A percentile compares a stretch with the other conserved stretches of the same genome.
Evolutionary conservation across 2,329 filamentous ascomycete species (phyloP).

Genomic region (Eurotiales sp.): DNA sequence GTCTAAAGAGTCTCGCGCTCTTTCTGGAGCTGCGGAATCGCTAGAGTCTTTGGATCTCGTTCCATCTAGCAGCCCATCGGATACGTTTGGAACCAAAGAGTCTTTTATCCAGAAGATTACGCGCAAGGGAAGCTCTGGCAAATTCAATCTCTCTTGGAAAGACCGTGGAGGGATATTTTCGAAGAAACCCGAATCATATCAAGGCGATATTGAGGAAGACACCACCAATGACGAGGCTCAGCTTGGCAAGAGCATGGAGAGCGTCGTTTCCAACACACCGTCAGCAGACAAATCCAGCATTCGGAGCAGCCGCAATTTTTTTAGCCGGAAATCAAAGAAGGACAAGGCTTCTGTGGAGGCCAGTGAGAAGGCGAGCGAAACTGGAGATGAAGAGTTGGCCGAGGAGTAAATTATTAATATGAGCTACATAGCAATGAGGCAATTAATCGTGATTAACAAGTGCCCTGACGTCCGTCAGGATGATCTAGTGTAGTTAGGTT

Average conservation of each 20-base stretch:
- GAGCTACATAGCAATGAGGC: constrained; percentile 1
- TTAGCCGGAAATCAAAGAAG: constrained; percentile 46
- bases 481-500: no score
- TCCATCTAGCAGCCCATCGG: constrained; percentile 39
- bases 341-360: constrained; percentile 41
- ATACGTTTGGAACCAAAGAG: constrained; percentile 41
- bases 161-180: constrained; percentile 46
- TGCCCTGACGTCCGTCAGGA: no score
- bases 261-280: constrained; percentile 36
- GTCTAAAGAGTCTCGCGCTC: constrained; percentile 43
- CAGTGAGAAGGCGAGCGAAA: constrained; percentile 42
- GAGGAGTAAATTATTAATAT: constrained; percentile 28
- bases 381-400: constrained; percentile 38
- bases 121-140: constrained; percentile 49
- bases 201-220: constrained; percentile 45
- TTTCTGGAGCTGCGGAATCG: constrained; percentile 45
- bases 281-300: constrained; percentile 39
- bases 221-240: constrained; percentile 32
- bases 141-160: constrained; percentile 51
- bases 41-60: constrained; percentile 47
- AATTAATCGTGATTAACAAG: no score
- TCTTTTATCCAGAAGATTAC: constrained; percentile 52
- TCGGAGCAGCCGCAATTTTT: constrained; percentile 44
- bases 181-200: constrained; percentile 42
- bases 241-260: constrained; percentile 43